Conservation (phyloP, 306 rosid species). For the Myrica gale region DNA sequence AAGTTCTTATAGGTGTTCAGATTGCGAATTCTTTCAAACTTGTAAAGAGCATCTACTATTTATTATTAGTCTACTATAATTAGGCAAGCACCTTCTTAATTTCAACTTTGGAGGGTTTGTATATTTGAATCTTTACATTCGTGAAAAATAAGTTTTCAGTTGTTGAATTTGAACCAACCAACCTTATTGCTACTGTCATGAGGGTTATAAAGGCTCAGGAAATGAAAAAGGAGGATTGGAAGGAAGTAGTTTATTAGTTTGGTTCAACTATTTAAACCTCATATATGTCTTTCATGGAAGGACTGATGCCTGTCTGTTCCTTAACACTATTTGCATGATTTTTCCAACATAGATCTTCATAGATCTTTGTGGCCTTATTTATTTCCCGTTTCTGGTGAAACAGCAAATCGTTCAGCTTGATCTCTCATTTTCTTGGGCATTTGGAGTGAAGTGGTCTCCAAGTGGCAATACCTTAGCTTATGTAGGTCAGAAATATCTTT, state of each 20-base stretch:
- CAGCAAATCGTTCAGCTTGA: conserved; percentile 92
- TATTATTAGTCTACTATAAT: not conserved
- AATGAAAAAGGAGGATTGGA: too few species aligned
- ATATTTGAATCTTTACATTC: not conserved
- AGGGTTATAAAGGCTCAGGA: not conserved
- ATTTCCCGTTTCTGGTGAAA: conserved; percentile 39
- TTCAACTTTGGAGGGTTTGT: not conserved
- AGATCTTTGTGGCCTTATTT: conserved; percentile 3
- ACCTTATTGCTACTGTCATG: not conserved
- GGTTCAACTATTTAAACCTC: not conserved
- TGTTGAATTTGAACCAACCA: too few species aligned
- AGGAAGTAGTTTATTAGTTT: not conserved
- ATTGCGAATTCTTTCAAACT: not conserved
- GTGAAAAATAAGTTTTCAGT: not conserved
- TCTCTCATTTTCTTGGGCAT: conserved; percentile 88
- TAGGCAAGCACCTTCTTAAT: not conserved
- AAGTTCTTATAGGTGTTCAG: not conserved
- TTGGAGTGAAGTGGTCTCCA: conserved; percentile 97
- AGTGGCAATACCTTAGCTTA: conserved; percentile 93
- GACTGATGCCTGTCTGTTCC: not conserved
- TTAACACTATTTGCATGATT: not conserved
- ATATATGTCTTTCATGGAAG: not conserved
- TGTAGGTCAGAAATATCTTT: conserved; percentile 67
- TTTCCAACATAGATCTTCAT: not conserved
- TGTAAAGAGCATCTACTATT: not conserved